phyloP scores from a whole-genome alignment of 2,329 filamentous ascomycete genomes.

The Diaporthe citri region DNA sequence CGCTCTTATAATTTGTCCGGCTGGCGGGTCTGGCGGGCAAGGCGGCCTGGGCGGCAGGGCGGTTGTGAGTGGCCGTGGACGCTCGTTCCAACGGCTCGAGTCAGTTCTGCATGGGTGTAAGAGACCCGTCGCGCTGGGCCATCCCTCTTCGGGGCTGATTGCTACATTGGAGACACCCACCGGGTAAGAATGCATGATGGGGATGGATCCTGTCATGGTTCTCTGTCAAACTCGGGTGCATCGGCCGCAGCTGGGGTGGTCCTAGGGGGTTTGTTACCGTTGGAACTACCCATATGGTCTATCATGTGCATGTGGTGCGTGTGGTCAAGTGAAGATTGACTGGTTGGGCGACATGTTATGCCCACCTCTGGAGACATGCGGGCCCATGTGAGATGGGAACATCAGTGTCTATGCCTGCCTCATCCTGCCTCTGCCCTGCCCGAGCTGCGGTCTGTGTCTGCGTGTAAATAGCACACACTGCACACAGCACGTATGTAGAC shows the following conservation, averaged over 20 bases:
- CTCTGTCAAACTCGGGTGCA: conserved; percentile 26
- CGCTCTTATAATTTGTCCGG: neutral
- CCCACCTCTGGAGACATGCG: neutral
- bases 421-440: neutral
- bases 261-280: neutral
- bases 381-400: neutral
- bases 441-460: neutral
- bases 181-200: conserved; percentile 5
- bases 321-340: neutral
- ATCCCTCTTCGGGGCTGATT: neutral
- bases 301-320: neutral
- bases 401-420: conserved; percentile 11
- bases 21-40: neutral
- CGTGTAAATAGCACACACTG: too few species aligned
- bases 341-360: neutral
- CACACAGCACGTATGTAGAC: too few species aligned
- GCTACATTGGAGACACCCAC: conserved; percentile 1
- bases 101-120: conserved; percentile 12
- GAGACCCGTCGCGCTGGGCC: conserved; percentile 18
- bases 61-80: too few species aligned
- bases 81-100: conserved; percentile 16
- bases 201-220: conserved; percentile 8
- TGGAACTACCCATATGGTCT: neutral
- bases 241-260: conserved; percentile 15
- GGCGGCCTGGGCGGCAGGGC: neutral